A percentile compares a stretch with the other conserved stretches of the same genome.
phyloP scores from a whole-genome alignment of 495 filamentous ascomycete species.

The Aspergillus saccharolyticus region DNA sequence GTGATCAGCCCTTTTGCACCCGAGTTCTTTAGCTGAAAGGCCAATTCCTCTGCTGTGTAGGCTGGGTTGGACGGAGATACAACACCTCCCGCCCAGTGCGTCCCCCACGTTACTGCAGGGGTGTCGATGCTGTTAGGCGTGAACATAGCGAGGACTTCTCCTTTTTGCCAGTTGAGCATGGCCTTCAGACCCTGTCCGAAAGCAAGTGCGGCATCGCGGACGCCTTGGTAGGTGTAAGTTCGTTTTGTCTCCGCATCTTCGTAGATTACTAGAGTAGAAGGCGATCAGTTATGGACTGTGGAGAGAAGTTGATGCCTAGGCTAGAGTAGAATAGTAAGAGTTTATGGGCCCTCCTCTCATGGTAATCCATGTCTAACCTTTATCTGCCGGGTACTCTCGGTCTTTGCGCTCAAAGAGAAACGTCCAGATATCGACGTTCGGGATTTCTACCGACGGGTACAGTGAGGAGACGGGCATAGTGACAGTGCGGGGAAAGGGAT shows the following conservation, averaged over 20 bases:
- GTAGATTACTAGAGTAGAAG: conserved; percentile 60
- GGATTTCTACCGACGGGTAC: conserved; percentile 36
- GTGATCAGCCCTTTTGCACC: conserved; percentile 75
- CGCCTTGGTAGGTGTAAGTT: conserved; percentile 66
- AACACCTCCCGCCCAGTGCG: conserved; percentile 78
- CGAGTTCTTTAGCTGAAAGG: conserved; percentile 80
- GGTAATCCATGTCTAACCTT: conserved; percentile 25
- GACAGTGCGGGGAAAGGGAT: conserved; percentile 18
- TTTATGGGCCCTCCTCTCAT: no score
- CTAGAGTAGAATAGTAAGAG: no score
- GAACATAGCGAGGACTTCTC: conserved; percentile 68
- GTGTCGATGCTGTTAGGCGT: conserved; percentile 75
- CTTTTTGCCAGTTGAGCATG: conserved; percentile 70
- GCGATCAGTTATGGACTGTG: not conserved
- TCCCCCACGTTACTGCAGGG: conserved; percentile 66
- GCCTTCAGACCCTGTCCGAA: conserved; percentile 77
- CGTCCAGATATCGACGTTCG: conserved; percentile 59
- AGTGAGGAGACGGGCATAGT: conserved; percentile 40
- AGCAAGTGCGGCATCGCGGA: conserved; percentile 58
- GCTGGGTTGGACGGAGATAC: conserved; percentile 81
- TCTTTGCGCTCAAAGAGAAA: conserved; percentile 77
- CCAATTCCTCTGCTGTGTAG: conserved; percentile 81
- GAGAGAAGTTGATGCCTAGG: no score
- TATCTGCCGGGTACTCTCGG: conserved; percentile 56
- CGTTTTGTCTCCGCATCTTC: conserved; percentile 68